Evolutionary conservation across 441 rosid genomes (phyloP).

Genomic region (Gossypium lobatum): DNA sequence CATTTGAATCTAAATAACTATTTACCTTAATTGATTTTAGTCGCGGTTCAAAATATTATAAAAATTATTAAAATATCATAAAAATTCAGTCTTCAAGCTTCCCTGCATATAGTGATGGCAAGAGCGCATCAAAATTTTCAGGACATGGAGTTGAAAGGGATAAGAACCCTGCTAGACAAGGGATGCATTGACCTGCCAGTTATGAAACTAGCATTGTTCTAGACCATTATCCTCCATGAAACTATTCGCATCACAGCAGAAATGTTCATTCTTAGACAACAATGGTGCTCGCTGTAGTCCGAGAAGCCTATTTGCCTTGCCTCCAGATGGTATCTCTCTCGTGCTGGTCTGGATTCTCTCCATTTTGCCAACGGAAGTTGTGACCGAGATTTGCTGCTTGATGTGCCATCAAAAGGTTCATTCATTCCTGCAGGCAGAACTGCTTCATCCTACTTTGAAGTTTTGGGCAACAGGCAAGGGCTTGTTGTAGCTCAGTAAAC

Average conservation of each 20-base stretch:
- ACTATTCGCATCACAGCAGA: background rate
- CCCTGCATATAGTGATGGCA: constrained; percentile 36
- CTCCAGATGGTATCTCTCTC: constrained; percentile 54
- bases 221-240: background rate
- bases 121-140: constrained; percentile 24
- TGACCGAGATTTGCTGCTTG: constrained; percentile 77
- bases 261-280: constrained; percentile 27
- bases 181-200: constrained; percentile 25
- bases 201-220: background rate
- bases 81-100: constrained; percentile 32
- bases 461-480: constrained; percentile 50
- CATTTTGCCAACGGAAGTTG: constrained; percentile 47
- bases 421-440: constrained; percentile 88
- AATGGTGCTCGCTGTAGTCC: constrained; percentile 73
- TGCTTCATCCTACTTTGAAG: constrained; percentile 48
- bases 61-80: no score
- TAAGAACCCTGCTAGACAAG: constrained; percentile 36
- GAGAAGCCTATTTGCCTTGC: constrained; percentile 66
- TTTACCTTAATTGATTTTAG: no score
- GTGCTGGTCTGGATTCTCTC: constrained; percentile 44
- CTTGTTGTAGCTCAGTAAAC: constrained; percentile 50
- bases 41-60: no score
- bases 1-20: no score
- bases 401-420: constrained; percentile 73
- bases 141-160: constrained; percentile 32